Evolutionary conservation across 805 yeast genomes (phyloP), one percentile per base, ranked within the genome.

Genomic region (Candida easanensis): DNA sequence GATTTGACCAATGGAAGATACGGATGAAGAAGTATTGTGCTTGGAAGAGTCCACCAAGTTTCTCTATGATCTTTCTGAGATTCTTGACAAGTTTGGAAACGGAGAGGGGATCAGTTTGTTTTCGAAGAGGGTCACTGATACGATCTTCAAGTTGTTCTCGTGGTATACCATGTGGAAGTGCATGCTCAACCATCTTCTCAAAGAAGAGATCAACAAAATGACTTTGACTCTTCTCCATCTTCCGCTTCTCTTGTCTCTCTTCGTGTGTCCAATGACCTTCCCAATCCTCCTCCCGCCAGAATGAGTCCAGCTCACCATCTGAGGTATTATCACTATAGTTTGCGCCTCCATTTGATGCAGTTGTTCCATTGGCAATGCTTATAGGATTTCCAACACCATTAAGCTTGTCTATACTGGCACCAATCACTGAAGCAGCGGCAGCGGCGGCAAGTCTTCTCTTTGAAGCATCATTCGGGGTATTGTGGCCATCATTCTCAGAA

Each of bases 1-100:
- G 90, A 21, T 73, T 69, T 46, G 80, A 77, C 97, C 97, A 90
- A 4, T 86, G 76, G 19, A 87, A 45, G 1, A 85, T 57, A 38
- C 79, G 76, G 6, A 81, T 68, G 1, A 82, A 33, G 2, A 80
- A 78, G 51, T 82, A 82, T 53, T 85, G 91, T 2, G 80, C 44
- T 33, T 67, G 73, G 52, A 85, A 82, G 9, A 84, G 54, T 0
- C 68, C 64, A 22, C 82, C 77, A 70, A 82, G 69, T 42, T 78
- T 74, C 11, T 63, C 54, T 39, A 83, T 79, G 51, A 84, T 60
- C 30, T 70, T 68, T 48, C 77, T 74, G 57, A 86, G 67, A 61
- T 85, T 86, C 15, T 72, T 65, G 2, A 78, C 70, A 38, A 87
- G 63, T 4, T 70, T 61, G 4, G 80, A 60, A 0, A 86, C 66